Percentiles rank a stretch among this genome's conserved stretches.
phyloP scores from a whole-genome alignment of 768 basidiomycete species.

The Boletus pseudo-olivaceus region DNA sequence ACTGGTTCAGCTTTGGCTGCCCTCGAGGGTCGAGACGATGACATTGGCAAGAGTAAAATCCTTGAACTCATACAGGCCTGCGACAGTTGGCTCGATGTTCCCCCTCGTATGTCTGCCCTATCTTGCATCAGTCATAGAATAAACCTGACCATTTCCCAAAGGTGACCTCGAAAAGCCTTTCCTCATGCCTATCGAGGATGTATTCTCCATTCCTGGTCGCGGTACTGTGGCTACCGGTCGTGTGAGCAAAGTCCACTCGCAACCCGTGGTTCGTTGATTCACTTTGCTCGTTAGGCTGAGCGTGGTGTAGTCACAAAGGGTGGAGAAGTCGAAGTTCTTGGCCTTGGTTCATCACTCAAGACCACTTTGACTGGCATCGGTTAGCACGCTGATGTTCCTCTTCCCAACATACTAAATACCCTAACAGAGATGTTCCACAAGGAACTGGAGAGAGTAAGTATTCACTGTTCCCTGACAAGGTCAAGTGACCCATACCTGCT shows the following conservation, averaged over 20 bases:
- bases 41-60: slow-evolving; percentile 79
- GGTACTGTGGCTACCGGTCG: slow-evolving; percentile 97
- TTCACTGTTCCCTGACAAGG: background rate
- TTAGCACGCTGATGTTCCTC: slow-evolving; percentile 21
- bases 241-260: slow-evolving; percentile 40
- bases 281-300: slow-evolving; percentile 60
- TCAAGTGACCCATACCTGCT: slow-evolving; percentile 3
- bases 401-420: slow-evolving; percentile 3
- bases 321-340: slow-evolving; percentile 89
- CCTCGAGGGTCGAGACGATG: slow-evolving; percentile 78
- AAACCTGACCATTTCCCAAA: slow-evolving; percentile 27
- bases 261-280: background rate
- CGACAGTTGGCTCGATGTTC: slow-evolving; percentile 93
- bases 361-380: slow-evolving; percentile 95
- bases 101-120: slow-evolving; percentile 59
- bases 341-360: slow-evolving; percentile 77
- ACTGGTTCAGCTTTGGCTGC: slow-evolving; percentile 97
- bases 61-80: slow-evolving; percentile 79
- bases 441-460: slow-evolving; percentile 87
- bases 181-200: slow-evolving; percentile 93
- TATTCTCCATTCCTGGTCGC: slow-evolving; percentile 97
- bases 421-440: slow-evolving; percentile 97
- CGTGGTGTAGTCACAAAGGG: slow-evolving; percentile 91
- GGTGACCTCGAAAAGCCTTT: slow-evolving; percentile 98
- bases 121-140: background rate